These are phyloP conservation scores for Entomophthora muscae DNA, from an alignment of 371 early-diverging fungal species.

Conservation along the genomic window DNA sequence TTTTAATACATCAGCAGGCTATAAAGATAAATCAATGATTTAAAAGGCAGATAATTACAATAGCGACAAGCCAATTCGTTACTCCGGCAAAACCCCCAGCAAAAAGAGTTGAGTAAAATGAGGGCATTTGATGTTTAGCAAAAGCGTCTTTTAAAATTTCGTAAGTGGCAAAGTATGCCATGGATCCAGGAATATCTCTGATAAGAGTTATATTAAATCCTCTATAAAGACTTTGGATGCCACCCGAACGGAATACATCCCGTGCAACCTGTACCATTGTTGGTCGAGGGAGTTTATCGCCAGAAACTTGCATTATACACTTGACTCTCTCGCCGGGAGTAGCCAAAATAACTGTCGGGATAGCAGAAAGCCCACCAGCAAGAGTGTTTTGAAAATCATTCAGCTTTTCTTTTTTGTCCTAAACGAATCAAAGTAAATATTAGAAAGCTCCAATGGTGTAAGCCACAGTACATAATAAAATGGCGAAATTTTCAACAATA, in stretches of 20 bases:
- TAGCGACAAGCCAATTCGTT: conserved; percentile 30
- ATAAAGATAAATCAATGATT: conserved; percentile 73
- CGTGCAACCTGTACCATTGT: conserved; percentile 55
- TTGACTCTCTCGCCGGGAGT: conserved; percentile 90
- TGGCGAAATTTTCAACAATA: too few species aligned
- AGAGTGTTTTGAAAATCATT: conserved; percentile 20
- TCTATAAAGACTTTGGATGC: conserved; percentile 68
- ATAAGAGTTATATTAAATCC: conserved; percentile 88
- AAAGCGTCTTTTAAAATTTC: conserved; percentile 70
- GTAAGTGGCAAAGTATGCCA: conserved; percentile 93
- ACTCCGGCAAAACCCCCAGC: conserved; percentile 72
- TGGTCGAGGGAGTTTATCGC: conserved; percentile 32
- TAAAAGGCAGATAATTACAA: conserved; percentile 9
- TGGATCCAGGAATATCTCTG: conserved; percentile 85
- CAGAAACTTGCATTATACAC: conserved; percentile 66
- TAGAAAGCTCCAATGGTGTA: too few species aligned
- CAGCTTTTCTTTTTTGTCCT: conserved; percentile 18
- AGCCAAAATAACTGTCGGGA: conserved; percentile 84
- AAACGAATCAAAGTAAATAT: background rate
- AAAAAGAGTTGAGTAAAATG: conserved; percentile 53
- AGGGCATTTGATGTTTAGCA: conserved; percentile 43
- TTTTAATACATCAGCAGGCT: conserved; percentile 93
- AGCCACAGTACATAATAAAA: too few species aligned
- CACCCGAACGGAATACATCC: conserved; percentile 59
- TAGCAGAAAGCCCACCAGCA: conserved; percentile 91